Evolutionary conservation across 2,329 filamentous ascomycete genomes (phyloP).

Genomic region (Colletotrichum cereale): DNA sequence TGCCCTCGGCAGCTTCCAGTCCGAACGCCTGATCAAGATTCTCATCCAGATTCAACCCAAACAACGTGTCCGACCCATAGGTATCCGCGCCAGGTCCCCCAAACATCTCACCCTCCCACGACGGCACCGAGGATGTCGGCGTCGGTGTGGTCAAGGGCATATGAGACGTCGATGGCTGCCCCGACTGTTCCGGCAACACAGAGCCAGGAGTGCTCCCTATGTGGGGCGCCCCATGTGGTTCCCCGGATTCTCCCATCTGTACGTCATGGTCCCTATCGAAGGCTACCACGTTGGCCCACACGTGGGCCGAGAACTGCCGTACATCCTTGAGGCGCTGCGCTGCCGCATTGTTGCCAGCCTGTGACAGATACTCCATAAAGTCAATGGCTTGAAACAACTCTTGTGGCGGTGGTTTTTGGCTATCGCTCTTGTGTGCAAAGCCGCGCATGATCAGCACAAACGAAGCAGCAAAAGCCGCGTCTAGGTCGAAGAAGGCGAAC

Average conservation of each 20-base stretch:
- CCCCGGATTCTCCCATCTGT: constrained; percentile 42
- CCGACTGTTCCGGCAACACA: constrained; percentile 5
- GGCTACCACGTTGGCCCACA: constrained; percentile 44
- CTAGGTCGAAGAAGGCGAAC: constrained; percentile 47
- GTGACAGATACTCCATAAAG: constrained; percentile 44
- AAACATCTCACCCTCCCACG: constrained; percentile 40
- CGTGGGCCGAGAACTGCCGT: constrained; percentile 45
- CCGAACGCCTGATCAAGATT: constrained; percentile 44
- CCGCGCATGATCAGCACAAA: constrained; percentile 47
- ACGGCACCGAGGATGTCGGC: constrained; percentile 29
- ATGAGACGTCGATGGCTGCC: constrained; percentile 16
- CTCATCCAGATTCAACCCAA: constrained; percentile 40
- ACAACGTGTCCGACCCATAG: constrained; percentile 34
- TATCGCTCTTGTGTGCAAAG: constrained; percentile 43
- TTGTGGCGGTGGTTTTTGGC: constrained; percentile 44
- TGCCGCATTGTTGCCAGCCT: constrained; percentile 45
- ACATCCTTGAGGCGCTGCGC: constrained; percentile 44
- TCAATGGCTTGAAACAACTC: constrained; percentile 44
- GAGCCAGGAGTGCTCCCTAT: not conserved
- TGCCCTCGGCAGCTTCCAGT: constrained; percentile 44
- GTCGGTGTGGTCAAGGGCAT: constrained; percentile 28
- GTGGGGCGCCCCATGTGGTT: constrained; percentile 14
- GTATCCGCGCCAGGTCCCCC: constrained; percentile 18
- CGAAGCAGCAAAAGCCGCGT: constrained; percentile 47
- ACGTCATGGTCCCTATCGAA: constrained; percentile 35